A percentile compares a stretch with the other conserved stretches of the same genome.
These are phyloP conservation scores for Fusarium nematophilum DNA, from an alignment of 2,329 filamentous ascomycete genomes.

Conservation along the genomic window DNA sequence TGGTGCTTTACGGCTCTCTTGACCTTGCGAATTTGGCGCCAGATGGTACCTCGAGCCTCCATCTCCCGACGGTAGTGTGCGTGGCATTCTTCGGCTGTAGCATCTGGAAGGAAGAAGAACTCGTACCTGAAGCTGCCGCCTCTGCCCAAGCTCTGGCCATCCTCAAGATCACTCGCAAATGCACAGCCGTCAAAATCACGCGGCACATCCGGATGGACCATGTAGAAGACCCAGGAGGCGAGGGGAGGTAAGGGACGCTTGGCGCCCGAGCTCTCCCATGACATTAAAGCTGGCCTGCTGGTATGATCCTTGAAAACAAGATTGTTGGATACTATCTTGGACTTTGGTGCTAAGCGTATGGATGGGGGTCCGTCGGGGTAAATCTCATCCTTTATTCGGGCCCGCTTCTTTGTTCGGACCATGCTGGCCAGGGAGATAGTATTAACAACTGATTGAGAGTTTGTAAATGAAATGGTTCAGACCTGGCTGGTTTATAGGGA, in stretches of 20 bases:
- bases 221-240: slow-evolving; percentile 8
- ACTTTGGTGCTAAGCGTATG: neutral
- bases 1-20: slow-evolving; percentile 3
- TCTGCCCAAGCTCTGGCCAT: neutral
- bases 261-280: neutral
- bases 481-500: neutral
- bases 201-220: slow-evolving; percentile 2
- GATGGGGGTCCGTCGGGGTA: neutral
- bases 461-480: neutral
- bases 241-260: neutral
- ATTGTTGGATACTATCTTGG: neutral
- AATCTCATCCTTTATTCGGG: neutral
- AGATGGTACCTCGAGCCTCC: slow-evolving; percentile 10
- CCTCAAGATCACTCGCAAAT: neutral
- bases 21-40: slow-evolving; percentile 11
- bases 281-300: neutral
- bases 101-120: slow-evolving; percentile 6
- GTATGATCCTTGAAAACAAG: slow-evolving; percentile 7
- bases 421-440: neutral
- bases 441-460: neutral
- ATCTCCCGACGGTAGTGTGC: slow-evolving; percentile 9
- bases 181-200: neutral
- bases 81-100: slow-evolving; percentile 6
- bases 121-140: neutral
- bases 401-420: slow-evolving; percentile 8